phyloP scores from a whole-genome alignment of 2,329 filamentous ascomycete genomes.

The Drechmeria coniospora region DNA sequence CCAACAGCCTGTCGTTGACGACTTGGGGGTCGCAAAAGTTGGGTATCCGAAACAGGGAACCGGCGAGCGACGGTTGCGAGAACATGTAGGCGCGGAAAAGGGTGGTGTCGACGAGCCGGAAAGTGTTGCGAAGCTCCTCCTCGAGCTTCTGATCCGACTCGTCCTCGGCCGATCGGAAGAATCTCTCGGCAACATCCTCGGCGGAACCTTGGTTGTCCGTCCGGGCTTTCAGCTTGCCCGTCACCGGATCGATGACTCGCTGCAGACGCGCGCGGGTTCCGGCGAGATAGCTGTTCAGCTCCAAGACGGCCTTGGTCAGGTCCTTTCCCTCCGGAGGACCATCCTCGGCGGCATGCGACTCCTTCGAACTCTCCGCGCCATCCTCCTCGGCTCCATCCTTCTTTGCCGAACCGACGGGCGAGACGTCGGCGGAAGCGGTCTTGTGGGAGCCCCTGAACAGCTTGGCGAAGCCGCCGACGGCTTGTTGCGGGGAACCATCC shows the following conservation, averaged over 20 bases:
- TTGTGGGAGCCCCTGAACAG: conserved; percentile 33
- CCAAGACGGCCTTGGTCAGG: conserved; percentile 63
- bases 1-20: conserved; percentile 81
- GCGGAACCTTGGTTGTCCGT: conserved; percentile 25
- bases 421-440: conserved; percentile 34
- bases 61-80: conserved; percentile 67
- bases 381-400: conserved; percentile 34
- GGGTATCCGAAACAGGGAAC: conserved; percentile 81
- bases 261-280: conserved; percentile 60
- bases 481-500: conserved; percentile 20
- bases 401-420: conserved; percentile 44
- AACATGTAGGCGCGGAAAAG: conserved; percentile 95
- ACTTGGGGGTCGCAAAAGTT: conserved; percentile 96
- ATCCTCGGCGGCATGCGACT: conserved; percentile 25
- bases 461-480: conserved; percentile 34
- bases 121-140: conserved; percentile 57
- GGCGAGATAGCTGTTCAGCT: conserved; percentile 76
- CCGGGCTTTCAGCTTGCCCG: conserved; percentile 43
- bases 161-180: conserved; percentile 30
- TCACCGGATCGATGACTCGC: conserved; percentile 44
- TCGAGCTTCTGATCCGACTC: conserved; percentile 48
- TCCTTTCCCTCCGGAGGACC: conserved; percentile 61
- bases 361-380: conserved; percentile 38
- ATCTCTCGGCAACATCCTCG: conserved; percentile 38
- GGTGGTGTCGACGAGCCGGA: conserved; percentile 79